phyloP scores from a whole-genome alignment of 768 basidiomycete genomes.

The Psilocybe azurescens region DNA sequence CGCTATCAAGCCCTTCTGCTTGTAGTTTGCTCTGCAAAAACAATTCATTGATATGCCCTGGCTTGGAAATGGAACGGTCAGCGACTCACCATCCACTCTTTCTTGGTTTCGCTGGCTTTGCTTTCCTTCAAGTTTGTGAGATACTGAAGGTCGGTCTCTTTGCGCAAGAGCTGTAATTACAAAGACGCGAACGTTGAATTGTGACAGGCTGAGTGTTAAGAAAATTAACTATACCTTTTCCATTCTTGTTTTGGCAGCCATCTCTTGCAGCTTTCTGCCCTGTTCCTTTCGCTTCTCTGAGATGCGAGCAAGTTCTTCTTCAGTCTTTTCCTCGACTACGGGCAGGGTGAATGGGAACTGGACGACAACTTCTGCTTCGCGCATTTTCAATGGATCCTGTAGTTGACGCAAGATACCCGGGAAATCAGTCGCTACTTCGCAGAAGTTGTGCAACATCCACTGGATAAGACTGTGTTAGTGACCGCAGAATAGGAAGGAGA shows the following conservation, averaged over 20 bases:
- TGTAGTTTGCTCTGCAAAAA: slow-evolving; percentile 57
- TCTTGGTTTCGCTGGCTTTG: slow-evolving; percentile 61
- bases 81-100: slow-evolving; percentile 73
- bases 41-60: neutral
- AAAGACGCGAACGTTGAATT: neutral
- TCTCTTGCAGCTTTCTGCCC: slow-evolving; percentile 87
- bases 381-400: slow-evolving; percentile 68
- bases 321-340: slow-evolving; percentile 81
- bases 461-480: slow-evolving; percentile 32
- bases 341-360: slow-evolving; percentile 86
- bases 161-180: slow-evolving; percentile 61
- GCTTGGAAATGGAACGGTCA: neutral
- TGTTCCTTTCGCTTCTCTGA: slow-evolving; percentile 86
- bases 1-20: slow-evolving; percentile 77
- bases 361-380: slow-evolving; percentile 69
- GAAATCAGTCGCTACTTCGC: slow-evolving; percentile 85
- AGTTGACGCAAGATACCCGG: slow-evolving; percentile 65
- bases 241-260: slow-evolving; percentile 81
- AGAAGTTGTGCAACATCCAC: slow-evolving; percentile 93
- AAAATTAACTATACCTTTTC: slow-evolving; percentile 69
- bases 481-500: neutral
- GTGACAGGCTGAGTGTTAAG: neutral
- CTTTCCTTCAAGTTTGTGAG: slow-evolving; percentile 68
- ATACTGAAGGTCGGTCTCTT: slow-evolving; percentile 76
- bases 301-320: slow-evolving; percentile 83